Conservation (phyloP, 805 yeast species). For the Pichia phayaonensis region DNA sequence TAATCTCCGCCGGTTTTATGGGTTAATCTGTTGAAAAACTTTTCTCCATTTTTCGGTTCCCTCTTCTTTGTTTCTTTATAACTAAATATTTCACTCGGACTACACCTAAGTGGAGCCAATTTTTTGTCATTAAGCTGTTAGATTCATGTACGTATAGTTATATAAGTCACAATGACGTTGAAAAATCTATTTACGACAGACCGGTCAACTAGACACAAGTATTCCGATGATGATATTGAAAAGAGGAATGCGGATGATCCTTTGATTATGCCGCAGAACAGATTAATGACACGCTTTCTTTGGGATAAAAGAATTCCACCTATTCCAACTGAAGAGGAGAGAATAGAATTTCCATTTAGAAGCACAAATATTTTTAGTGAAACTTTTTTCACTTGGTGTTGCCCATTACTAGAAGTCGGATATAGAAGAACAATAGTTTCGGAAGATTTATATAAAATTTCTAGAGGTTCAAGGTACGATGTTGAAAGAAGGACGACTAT, state of each 20-base stretch:
- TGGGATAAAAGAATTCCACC: conserved; percentile 37
- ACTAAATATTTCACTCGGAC: too few relatives aligned
- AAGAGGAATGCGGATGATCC: conserved; percentile 14
- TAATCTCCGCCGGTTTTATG: background rate
- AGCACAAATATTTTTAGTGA: conserved; percentile 34
- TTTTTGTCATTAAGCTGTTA: too few relatives aligned
- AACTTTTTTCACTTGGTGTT: conserved; percentile 58
- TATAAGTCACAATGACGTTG: background rate
- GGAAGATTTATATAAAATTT: conserved; percentile 49
- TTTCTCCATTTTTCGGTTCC: background rate
- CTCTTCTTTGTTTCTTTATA: background rate
- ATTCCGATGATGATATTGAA: conserved; percentile 14
- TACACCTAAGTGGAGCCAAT: too few relatives aligned
- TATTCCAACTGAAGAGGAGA: conserved; percentile 43
- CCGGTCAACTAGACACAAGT: background rate
- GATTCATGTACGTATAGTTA: too few relatives aligned
- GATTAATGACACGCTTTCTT: conserved; percentile 30
- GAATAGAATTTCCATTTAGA: conserved; percentile 38
- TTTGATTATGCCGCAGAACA: conserved; percentile 26
- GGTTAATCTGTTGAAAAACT: background rate
- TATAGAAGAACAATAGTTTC: conserved; percentile 65
- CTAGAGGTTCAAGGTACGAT: conserved; percentile 30
- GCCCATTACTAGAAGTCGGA: conserved; percentile 57
- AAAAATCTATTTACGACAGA: conserved; percentile 4
- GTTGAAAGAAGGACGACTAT: conserved; percentile 32